Base-by-base conservation (phyloP, 2,329 filamentous ascomycete species). In the Alternaria conjuncta region DNA sequence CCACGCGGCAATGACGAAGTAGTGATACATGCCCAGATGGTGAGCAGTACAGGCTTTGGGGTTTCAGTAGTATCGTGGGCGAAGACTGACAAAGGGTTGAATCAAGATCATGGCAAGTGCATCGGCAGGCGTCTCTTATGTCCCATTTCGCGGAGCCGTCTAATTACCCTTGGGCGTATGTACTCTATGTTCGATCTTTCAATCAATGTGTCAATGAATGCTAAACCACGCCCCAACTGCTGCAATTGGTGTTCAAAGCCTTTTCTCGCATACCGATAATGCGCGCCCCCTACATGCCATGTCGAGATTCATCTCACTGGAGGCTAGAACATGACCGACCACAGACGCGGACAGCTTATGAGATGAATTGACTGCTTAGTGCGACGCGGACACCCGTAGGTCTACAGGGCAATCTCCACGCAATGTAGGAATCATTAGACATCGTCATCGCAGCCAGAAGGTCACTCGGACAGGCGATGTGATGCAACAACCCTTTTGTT, bases 1-100 rank as follows among this genome's bases (percentile, higher is more conserved):
- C 61, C 81, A 79, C 54, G 81, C 79, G 68, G 82, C 78, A 63
- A 85, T 71, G 66, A 81, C 76, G 70, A 84, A 73, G 62, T 63
- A 58, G 53, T 67, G 70, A 67, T 74, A 72, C 74, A 77, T 77
- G 32, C 32, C 32, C 32, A 36, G 32, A 36, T 36, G 63, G 55
- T 74, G 66, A 36, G 10, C 12, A 23, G 20, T 32, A n/a, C 18
- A 23, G 28, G 28, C 28, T 15, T 32, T 51, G 28, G 59, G 50
- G 5, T 47, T 11, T 28, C 32, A 56, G 53, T 56, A n/a, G 55
- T 41, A 36, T 46, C 49, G 46, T 63, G 54, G 57, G 55, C 56
- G 49, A 54, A 32, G 23, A 18, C 8, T 36, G 43, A 55, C 15
- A 56, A 23, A 20, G 36, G 21, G 21, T 20, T 41, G 57, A 54